A percentile compares a stretch with the other conserved stretches of the same genome.
phyloP scores from a whole-genome alignment of 2,329 filamentous ascomycete genomes.

The Paracoccidioides lutzii region DNA sequence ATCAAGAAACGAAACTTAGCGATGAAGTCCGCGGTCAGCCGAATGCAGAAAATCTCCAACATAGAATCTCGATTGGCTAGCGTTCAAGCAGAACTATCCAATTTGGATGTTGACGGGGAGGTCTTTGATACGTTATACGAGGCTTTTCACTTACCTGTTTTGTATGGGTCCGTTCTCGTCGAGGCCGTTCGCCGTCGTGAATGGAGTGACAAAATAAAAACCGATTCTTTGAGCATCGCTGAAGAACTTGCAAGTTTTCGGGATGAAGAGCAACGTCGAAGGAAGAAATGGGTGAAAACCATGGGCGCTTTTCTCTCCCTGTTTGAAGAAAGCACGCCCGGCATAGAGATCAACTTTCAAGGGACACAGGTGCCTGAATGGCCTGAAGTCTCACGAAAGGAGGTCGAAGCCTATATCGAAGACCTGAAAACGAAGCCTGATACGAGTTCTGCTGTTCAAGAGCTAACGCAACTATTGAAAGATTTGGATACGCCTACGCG shows the following conservation, averaged over 20 bases:
- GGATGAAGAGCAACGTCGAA: conserved; percentile 79
- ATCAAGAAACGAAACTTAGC: conserved; percentile 56
- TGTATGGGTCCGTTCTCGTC: conserved; percentile 78
- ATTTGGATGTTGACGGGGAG: conserved; percentile 61
- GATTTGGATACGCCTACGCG: conserved; percentile 73
- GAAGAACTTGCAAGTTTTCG: conserved; percentile 89
- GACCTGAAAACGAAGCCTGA: conserved; percentile 52
- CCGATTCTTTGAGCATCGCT: conserved; percentile 72
- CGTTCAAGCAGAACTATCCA: conserved; percentile 58
- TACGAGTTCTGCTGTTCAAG: conserved; percentile 53
- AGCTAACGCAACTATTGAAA: conserved; percentile 62
- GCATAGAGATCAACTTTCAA: conserved; percentile 73
- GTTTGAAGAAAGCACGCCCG: conserved; percentile 57
- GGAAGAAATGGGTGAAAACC: conserved; percentile 80
- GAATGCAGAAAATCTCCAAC: conserved; percentile 71
- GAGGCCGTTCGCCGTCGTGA: conserved; percentile 78
- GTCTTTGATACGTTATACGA: conserved; percentile 70
- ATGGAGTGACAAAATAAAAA: conserved; percentile 83
- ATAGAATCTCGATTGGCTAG: conserved; percentile 64
- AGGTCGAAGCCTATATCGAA: conserved; percentile 62
- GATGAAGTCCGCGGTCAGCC: conserved; percentile 51
- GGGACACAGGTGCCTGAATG: conserved; percentile 61
- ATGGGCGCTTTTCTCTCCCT: conserved; percentile 58
- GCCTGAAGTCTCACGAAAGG: conserved; percentile 63
- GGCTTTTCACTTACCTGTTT: conserved; percentile 69